Conservation (phyloP, 139 green algal species). For the Chlorella sp. region DNA sequence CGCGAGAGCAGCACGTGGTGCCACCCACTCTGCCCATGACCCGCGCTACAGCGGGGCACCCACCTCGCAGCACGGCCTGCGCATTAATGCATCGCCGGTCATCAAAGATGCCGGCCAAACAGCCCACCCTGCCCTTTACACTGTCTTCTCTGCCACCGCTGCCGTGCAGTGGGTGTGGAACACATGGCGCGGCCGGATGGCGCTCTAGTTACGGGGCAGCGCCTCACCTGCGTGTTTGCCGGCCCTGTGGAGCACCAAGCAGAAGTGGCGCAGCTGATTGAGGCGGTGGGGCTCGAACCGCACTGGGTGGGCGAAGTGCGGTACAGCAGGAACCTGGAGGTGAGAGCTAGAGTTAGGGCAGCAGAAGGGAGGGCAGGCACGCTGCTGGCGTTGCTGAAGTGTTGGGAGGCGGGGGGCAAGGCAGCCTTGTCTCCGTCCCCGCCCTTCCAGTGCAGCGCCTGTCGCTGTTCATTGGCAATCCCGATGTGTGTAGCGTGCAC, state of each 20-base stretch:
- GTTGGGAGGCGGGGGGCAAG: too few relatives aligned
- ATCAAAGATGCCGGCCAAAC: too few relatives aligned
- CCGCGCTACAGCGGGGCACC: background rate
- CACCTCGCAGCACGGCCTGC: background rate
- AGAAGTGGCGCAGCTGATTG: slow-evolving; percentile 27
- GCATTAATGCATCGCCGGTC: too few relatives aligned
- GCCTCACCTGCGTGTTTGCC: slow-evolving; percentile 46
- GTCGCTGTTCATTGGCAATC: too few relatives aligned
- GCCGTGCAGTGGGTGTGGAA: slow-evolving; percentile 16
- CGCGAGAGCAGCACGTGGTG: too few relatives aligned
- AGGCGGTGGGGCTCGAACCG: slow-evolving; percentile 39
- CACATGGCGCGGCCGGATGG: slow-evolving; percentile 36
- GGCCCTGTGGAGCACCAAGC: slow-evolving; percentile 15
- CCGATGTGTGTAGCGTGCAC: too few relatives aligned
- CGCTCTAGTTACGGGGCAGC: slow-evolving; percentile 5
- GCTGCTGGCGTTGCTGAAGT: background rate
- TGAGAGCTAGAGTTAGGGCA: background rate
- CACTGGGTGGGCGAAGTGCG: slow-evolving; percentile 46
- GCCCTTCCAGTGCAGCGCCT: too few relatives aligned
- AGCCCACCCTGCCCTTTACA: background rate
- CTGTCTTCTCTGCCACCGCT: background rate
- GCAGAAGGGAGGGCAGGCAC: too few relatives aligned
- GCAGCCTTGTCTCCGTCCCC: too few relatives aligned
- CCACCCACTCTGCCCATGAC: background rate
- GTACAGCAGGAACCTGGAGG: slow-evolving; percentile 51